Evolutionary conservation across 257 asterid species (phyloP), one percentile per base, ranked within the genome.

Genomic region (Voacanga thouarsii): DNA sequence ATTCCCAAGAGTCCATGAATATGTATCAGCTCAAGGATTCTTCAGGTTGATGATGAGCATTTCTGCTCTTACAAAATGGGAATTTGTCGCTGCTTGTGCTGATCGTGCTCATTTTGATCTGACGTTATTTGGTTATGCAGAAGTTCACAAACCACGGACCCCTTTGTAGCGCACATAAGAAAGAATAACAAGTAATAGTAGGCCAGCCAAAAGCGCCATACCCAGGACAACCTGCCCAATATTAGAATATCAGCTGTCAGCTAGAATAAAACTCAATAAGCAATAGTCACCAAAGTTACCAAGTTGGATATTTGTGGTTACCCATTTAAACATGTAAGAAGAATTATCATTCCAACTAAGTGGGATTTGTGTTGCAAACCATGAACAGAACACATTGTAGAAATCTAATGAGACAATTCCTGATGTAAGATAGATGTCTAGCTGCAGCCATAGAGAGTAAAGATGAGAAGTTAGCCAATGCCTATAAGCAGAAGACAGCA

Each of bases 281-380:
- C 6, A 19, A 15, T 30, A 26, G 47, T 50, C n/a, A n/a, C 44
- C 69, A 2, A 7, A 55, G 24, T 8, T 72, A 68, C 18, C 7
- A 76, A 59, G 59, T 37, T 26, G 65, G 67, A 43, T 37, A 72
- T 37, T 18, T 18, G 57, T 30, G 12, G 87, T 76, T 64, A 94
- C 99, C 99, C 99, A 94, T 91, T 94, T 94, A 75, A 94, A 94
- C 94, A 89, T 82, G 88, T 84, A 91, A 3, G 89, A 90, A 45
- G 91, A 87, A 49, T 49, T 10, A 0, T 72, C 55, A 57, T 86
- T 94, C 98, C 98, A 94, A 60, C 92, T 87, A 70, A 89, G 92
- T 15, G 97, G 97, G 72, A 94, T 90, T 91, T 92, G 92, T 97
- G 91, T 86, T 28, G 97, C 99, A 73, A 94, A 92, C 84, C 97